Base-by-base conservation (phyloP, 2,329 filamentous ascomycete genomes). In the Dothideomycetes sp. region DNA sequence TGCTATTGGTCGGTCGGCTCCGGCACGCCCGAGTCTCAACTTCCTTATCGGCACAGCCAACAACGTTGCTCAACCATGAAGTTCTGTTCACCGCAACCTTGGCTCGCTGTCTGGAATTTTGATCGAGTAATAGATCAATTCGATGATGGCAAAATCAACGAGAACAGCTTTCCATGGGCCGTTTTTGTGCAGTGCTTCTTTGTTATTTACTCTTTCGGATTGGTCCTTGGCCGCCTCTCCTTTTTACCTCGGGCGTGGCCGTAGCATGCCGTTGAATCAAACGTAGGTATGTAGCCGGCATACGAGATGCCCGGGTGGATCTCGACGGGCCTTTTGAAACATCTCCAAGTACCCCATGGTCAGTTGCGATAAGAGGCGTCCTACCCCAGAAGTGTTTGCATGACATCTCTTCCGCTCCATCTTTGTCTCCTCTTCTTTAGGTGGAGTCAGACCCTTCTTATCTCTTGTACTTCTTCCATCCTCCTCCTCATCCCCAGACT, bases 91-190 rank as follows among this genome's bases (percentile, higher is more conserved):
- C 38, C 22, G 22, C 30, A 32, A 20, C 22, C 16, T 40, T 25
- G 37, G 28, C 37, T n/a, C n/a, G n/a, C n/a, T n/a, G n/a, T n/a
- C 16, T 18, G 30, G 17, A 33, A 29, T 43, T 43, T 43, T 17
- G n/a, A 43, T 43, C 41, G 41, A 43, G 41, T 43, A 43, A 43
- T 33, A 8, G 28, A n/a, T 31, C 16, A 12, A 24, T 7, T 24
- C 12, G 12, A 24, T 7, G 12, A 24, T 7, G 12, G 12, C 7
- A 24, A 24, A 24, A 24, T n/a, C n/a, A n/a, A n/a, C n/a, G n/a
- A n/a, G n/a, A n/a, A n/a, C n/a, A n/a, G n/a, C n/a, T n/a, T n/a
- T n/a, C n/a, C n/a, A n/a, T n/a, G n/a, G n/a, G n/a, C n/a, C n/a
- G n/a, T n/a, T n/a, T n/a, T n/a, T n/a, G n/a, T n/a, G n/a, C n/a